Base-by-base conservation (phyloP, 2,329 filamentous ascomycete genomes). In the Colletotrichum abscissum region DNA sequence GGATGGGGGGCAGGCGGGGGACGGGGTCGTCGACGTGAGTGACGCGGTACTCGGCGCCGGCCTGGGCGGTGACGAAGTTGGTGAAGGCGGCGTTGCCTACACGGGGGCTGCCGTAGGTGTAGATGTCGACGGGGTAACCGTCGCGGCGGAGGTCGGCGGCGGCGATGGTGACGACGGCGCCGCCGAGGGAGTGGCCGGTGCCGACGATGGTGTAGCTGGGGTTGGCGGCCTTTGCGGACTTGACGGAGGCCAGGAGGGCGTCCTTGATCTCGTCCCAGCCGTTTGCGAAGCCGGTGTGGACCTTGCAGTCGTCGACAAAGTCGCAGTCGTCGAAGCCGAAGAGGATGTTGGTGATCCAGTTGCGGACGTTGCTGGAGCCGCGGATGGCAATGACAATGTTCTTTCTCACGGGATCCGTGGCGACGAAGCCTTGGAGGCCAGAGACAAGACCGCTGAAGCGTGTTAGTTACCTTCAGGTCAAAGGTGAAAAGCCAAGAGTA, bases 101-200 rank as follows among this genome's bases (percentile, higher is more conserved):
- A 58, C 92, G 91, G 1, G 92, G 92, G 22, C 89, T 86, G 74
- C 92, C 92, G 82, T 88, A 94, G 1, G 89, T 92, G 85, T 91
- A 93, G 56, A 93, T 77, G 76, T 92, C 90, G 63, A 85, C 80
- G 1, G 81, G 75, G 72, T 82, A 81, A 55, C 88, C 89, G 11
- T 79, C 78, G 6, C 80, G 79, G 59, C 91, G 87, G 24, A 93
- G 82, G 76, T 89, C 85, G 0, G 87, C 89, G 0, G 86, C 89
- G 0, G 86, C 92, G 5, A 94, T 79, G 7, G 88, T 90, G 52
- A 88, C 90, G 2, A 94, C 84, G 7, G 91, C 91, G 30, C 85
- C 92, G 60, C 92, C 92, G 4, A 94, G 88, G 11, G 90, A 92
- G 84, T 94, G 92, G 46, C 92, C 93, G 0, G 91, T 91, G n/a